Base-by-base conservation (phyloP, 768 basidiomycete species). In the Trametes elegans region DNA sequence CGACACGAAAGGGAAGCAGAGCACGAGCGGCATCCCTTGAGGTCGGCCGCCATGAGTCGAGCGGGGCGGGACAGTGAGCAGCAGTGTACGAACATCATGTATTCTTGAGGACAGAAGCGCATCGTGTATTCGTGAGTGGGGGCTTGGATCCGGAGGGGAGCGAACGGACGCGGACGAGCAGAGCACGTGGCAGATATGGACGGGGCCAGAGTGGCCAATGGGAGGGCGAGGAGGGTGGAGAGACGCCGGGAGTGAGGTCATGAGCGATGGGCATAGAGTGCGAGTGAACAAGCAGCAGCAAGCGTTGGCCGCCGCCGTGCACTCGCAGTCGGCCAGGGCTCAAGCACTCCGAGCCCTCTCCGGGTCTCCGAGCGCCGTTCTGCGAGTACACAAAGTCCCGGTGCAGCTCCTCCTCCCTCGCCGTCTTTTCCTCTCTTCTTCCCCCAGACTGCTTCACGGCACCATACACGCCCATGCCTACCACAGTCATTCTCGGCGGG, bases 401-500 rank as follows among this genome's bases (percentile, higher is more conserved):
- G n/a, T n/a, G n/a, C n/a, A n/a, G n/a, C n/a, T n/a, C n/a, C n/a
- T n/a, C n/a, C n/a, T n/a, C n/a, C n/a, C n/a, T n/a, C n/a, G n/a
- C n/a, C n/a, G n/a, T n/a, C n/a, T n/a, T n/a, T n/a, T n/a, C 23
- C 24, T 31, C n/a, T 19, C 36, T 28, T n/a, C 27, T 19, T 13
- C 28, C 3, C 38, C 28, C 11, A 28, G 27, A 10, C 16, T 24
- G n/a, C 27, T 41, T 7, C 19, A 38, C 54, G 41, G 47, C 41
- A 44, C 36, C 55, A 43, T 58, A 58, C 57, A 53, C 57, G 57
- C 38, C 26, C 49, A 68, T 68, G 68, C 68, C 65, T 9, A 62
- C 72, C 47, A 71, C 77, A 55, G 69, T 76, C 57, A 70, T 79
- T 57, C 64, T 79, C 58, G 79, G 79, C 42, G 70, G 67, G 23